Conservation (phyloP, 2,329 filamentous ascomycete species). For the Fusarium goolgardi region DNA sequence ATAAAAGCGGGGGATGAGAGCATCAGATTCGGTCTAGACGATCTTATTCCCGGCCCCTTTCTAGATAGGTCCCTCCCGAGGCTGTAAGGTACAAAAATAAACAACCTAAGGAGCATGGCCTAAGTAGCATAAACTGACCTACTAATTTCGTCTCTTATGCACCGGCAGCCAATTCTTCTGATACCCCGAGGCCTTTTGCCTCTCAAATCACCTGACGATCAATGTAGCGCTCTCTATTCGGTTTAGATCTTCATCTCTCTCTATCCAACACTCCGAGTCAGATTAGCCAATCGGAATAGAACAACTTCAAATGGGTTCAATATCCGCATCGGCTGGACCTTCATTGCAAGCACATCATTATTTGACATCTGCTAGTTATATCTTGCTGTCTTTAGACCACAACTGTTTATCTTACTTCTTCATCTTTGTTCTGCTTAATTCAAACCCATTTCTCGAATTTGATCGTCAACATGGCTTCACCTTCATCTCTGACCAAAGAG, state of each 20-base stretch:
- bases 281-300: neutral
- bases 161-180: too few relatives aligned
- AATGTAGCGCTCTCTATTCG: neutral
- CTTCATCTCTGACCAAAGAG: constrained; percentile 17
- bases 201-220: constrained; percentile 23
- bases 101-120: too few relatives aligned
- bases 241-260: neutral
- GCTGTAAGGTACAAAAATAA: too few relatives aligned
- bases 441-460: rapidly evolving
- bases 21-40: neutral
- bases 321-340: constrained; percentile 34
- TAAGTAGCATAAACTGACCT: too few relatives aligned
- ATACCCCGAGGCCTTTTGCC: neutral
- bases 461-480: neutral
- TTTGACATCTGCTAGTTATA: constrained; percentile 6
- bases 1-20: constrained; percentile 31
- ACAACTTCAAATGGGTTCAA: neutral
- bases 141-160: too few relatives aligned
- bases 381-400: neutral
- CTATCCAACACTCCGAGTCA: neutral
- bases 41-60: constrained; percentile 13
- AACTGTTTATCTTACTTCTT: too few relatives aligned
- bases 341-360: neutral
- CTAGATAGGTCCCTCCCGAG: rapidly evolving
- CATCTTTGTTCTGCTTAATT: neutral